Evolutionary conservation across 1,284 basidiomycete species (phyloP).

Genomic region (Anthracocystis setariae): DNA sequence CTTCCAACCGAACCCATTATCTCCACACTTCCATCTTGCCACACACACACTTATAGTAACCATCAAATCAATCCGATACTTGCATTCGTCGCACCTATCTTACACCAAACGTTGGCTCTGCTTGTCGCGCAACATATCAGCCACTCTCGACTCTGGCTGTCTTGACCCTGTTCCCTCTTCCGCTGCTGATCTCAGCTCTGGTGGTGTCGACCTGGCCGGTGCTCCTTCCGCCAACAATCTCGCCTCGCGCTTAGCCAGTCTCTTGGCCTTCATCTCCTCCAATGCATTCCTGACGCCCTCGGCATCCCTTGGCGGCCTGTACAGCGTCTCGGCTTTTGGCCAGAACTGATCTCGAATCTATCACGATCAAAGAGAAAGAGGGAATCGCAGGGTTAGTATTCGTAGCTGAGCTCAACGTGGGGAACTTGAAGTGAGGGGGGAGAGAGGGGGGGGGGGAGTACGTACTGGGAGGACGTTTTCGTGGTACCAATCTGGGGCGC

Average conservation of each 20-base stretch:
- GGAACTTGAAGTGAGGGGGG: too few relatives aligned
- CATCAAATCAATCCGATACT: too few relatives aligned
- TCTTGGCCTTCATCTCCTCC: conserved; percentile 48
- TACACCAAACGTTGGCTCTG: conserved; percentile 19
- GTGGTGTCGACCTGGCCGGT: not conserved
- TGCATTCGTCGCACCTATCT: not conserved
- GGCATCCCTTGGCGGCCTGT: conserved; percentile 48
- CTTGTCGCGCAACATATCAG: conserved; percentile 13
- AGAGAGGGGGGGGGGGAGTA: not conserved
- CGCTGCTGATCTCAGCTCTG: not conserved
- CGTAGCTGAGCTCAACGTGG: too few relatives aligned
- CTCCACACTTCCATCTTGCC: too few relatives aligned
- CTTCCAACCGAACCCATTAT: too few relatives aligned
- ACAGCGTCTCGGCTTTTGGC: conserved; percentile 55
- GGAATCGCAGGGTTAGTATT: conserved; percentile 5
- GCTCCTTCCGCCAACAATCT: conserved; percentile 18
- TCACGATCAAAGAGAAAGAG: not conserved
- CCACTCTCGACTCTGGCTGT: conserved; percentile 7
- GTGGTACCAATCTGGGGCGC: conserved; percentile 83
- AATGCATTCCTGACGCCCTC: conserved; percentile 45
- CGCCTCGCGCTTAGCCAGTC: conserved; percentile 46
- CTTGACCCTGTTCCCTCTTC: not conserved
- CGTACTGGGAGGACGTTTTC: conserved; percentile 81
- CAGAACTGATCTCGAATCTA: conserved; percentile 59
- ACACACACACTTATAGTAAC: not conserved